phyloP scores from a whole-genome alignment of 768 basidiomycete genomes.

The Rhodotorula paludigena region DNA sequence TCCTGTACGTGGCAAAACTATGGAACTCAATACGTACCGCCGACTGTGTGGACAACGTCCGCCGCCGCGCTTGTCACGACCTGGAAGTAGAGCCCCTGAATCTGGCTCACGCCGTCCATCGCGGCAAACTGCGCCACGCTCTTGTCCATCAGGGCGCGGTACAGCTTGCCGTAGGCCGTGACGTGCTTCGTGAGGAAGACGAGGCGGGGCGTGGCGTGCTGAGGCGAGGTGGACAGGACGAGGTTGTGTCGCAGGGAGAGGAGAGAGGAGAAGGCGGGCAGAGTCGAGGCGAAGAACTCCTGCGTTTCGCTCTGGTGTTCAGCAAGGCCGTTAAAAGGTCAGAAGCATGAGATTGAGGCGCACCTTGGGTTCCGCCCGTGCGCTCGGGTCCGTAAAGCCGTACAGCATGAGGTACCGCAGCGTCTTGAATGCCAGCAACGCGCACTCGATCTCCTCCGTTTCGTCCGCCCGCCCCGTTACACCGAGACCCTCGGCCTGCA shows the following conservation, averaged over 20 bases:
- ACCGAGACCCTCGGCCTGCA: constrained; percentile 40
- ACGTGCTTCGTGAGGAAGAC: constrained; percentile 33
- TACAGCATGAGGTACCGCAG: constrained; percentile 63
- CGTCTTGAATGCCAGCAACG: constrained; percentile 70
- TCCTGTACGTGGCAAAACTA: too few relatives aligned
- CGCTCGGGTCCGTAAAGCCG: constrained; percentile 57
- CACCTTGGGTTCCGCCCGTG: constrained; percentile 39
- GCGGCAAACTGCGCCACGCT: constrained; percentile 17
- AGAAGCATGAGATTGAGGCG: neutral
- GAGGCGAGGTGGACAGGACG: neutral
- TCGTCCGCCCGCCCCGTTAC: constrained; percentile 44
- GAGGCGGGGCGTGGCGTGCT: constrained; percentile 6
- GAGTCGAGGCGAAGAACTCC: constrained; percentile 32
- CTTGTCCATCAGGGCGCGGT: constrained; percentile 27
- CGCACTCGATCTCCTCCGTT: constrained; percentile 55
- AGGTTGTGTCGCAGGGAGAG: constrained; percentile 17
- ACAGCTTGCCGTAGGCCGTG: constrained; percentile 31
- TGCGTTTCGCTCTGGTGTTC: too few relatives aligned
- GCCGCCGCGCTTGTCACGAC: constrained; percentile 14
- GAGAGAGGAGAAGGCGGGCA: constrained; percentile 19
- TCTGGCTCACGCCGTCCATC: constrained; percentile 14
- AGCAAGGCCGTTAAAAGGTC: neutral
- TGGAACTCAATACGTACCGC: too few relatives aligned
- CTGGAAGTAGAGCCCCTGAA: constrained; percentile 20
- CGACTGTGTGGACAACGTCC: constrained; percentile 4